Evolutionary conservation across 257 asterid genomes (phyloP), one percentile per base, ranked within the genome.

Genomic region (Solanum lycopersicoides): DNA sequence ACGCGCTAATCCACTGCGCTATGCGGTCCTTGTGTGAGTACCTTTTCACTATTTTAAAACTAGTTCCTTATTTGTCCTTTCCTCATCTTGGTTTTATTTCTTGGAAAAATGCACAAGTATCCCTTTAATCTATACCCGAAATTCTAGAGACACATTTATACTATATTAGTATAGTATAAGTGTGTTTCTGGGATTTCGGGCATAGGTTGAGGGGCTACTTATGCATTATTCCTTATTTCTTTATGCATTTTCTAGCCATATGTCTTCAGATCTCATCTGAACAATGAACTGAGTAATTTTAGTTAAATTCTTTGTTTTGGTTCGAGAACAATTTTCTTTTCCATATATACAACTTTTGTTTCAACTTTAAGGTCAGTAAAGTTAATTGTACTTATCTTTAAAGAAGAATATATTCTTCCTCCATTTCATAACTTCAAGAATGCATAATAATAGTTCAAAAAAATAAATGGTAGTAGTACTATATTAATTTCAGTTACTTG

Each of bases 1-100:
- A 96, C 98, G 98, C 99, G 98, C 99, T 96, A 97, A 97, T 96
- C 99, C 99, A 96, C 99, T 94, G 99, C 98, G 99, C 99, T 95
- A 97, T 96, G 99, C 98, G 98, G 98, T 94, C 99, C 9, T 18
- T 30, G 15, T 23, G 7, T 41, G 7, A n/a, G 3, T 6, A 5
- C 5, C 1, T 1, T 18, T 13, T 21, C 2, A 71, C 77, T 16
- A 30, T 12, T 66, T 11, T 11, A 0, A 2, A 0, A 10, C 5
- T 53, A 50, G 1, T 50, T 16, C 0, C 0, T 0, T 2, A 2
- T 18, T 53, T 18, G 11, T 18, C 20, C 23, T 53, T 53, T 53
- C 63, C 63, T 53, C n/a, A 53, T 53, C n/a, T 53, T 53, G n/a
- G 63, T 53, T 53, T 53, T 53, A 53, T 53, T 53, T 28, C 30